These are phyloP conservation scores for Ganoderma multipileum DNA, from an alignment of 1,284 basidiomycete species.

Conservation along the genomic window DNA sequence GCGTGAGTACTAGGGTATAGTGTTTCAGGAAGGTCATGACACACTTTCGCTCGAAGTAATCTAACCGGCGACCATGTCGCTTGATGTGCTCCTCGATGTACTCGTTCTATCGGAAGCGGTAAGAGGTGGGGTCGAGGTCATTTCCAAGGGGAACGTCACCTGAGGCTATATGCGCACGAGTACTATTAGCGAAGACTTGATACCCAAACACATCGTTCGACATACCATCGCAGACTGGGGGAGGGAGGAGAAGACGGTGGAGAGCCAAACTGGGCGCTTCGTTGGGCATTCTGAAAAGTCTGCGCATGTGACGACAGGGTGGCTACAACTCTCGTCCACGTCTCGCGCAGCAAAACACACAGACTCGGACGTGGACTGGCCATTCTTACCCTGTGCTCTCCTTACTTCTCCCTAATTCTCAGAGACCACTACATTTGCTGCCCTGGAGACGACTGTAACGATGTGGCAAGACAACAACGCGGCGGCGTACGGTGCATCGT, in stretches of 20 bases:
- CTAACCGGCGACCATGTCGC: slow-evolving; percentile 84
- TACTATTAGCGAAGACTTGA: background rate
- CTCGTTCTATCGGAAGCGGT: slow-evolving; percentile 67
- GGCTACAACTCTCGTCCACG: slow-evolving; percentile 23
- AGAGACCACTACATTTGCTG: slow-evolving; percentile 5
- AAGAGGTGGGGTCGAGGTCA: background rate
- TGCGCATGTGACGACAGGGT: slow-evolving; percentile 24
- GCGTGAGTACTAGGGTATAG: background rate
- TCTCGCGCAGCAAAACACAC: slow-evolving; percentile 24
- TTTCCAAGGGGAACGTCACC: slow-evolving; percentile 46
- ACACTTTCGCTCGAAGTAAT: slow-evolving; percentile 86
- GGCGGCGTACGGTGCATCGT: slow-evolving; percentile 58
- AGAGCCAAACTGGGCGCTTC: slow-evolving; percentile 26
- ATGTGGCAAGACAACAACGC: slow-evolving; percentile 77
- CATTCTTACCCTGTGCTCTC: slow-evolving; percentile 13
- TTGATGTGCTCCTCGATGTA: slow-evolving; percentile 93
- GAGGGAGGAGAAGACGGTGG: slow-evolving; percentile 13
- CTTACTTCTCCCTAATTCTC: background rate
- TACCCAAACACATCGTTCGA: background rate
- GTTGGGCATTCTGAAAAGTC: slow-evolving; percentile 14
- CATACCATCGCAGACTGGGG: slow-evolving; percentile 31
- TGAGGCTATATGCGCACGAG: slow-evolving; percentile 60
- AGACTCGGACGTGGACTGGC: slow-evolving; percentile 18
- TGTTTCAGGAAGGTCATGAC: slow-evolving; percentile 36
- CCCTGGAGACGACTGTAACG: slow-evolving; percentile 8